Evolutionary conservation across 768 basidiomycete genomes (phyloP), one percentile per base, ranked within the genome.

Genomic region (Rhizopogon vinicolor): DNA sequence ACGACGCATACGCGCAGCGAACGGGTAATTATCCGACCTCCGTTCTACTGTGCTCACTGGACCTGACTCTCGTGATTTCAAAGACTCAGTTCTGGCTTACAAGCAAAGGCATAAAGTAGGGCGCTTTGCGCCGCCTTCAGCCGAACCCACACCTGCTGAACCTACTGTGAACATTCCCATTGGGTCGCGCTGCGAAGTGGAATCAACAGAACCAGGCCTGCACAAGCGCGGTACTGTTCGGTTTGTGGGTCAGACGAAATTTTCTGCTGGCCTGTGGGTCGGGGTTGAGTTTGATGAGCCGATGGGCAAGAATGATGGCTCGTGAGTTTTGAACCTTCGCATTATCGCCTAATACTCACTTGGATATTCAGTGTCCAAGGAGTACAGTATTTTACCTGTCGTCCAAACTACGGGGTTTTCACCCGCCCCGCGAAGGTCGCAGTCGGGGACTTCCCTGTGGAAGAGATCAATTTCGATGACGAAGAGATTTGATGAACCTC

Each of bases 261-360:
- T 98, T 65, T 81, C 78, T 56, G 66, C 70, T 3, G 83, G 87
- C 0, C 70, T 83, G 0, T 98, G 95, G 95, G 81, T 98, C 1
- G 96, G 96, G 0, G 77, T 98, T 18, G 92, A 96, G 68, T 91
- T 94, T 65, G 96, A 98, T 65, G 96, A 98, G 63, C 95, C 96
- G 3, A 78, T 92, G 22, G 96, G 96, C 10, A 98, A 95, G 74
- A 94, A 95, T 58, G 90, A 98, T 68, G 96, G 96, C 62, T 86
- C 85, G 94, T 96, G 66, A 73, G 93, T 84, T 25, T 8, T 14
- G 25, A 5, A 40, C 39, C 41, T 51, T 18, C 2, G 19, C 2
- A 42, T 16, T 13, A 16, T 50, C 51, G 53, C 48, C 1, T 8
- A 41, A 40, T 14, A 29, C 22, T 16, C 18, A 29, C 44, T 7